Evolutionary conservation across 179 eudicot species (phyloP).

Genomic region (Carnegiea gigantea): DNA sequence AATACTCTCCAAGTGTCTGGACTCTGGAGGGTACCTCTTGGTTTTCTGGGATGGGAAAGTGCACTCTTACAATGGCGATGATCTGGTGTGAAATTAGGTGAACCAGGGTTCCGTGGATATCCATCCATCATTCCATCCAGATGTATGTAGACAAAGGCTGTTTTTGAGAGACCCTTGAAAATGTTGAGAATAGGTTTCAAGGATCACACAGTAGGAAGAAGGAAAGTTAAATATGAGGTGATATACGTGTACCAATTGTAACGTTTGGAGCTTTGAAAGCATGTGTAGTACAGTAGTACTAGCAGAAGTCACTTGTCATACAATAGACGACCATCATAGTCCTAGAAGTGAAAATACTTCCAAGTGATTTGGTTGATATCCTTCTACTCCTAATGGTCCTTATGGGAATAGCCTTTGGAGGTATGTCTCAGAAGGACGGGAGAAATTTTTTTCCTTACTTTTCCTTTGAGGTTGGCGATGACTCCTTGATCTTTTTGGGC

Average conservation of each 20-base stretch:
- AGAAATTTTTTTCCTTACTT: too few species aligned
- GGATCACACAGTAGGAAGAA: too few species aligned
- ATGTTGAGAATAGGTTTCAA: not conserved
- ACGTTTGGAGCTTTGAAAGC: not conserved
- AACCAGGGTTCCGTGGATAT: not conserved
- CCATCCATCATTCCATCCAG: not conserved
- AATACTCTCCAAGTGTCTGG: not conserved
- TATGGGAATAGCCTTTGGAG: too few species aligned
- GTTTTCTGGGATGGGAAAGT: conserved; percentile 9
- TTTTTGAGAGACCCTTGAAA: too few species aligned
- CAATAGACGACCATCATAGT: not conserved
- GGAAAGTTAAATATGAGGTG: too few species aligned
- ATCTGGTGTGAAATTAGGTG: not conserved
- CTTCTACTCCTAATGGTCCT: too few species aligned
- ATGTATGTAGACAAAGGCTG: too few species aligned
- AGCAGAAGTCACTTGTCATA: not conserved
- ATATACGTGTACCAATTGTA: not conserved
- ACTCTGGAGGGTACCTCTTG: not conserved
- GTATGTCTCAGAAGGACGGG: too few species aligned
- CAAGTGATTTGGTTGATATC: not conserved
- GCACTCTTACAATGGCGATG: not conserved
- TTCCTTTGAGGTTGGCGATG: too few species aligned
- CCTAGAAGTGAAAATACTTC: too few species aligned
- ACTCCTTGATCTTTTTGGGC: too few species aligned
- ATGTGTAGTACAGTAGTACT: not conserved